Evolutionary conservation across 108 stramenopile species (phyloP).

Genomic region (Cyclostephanos tholiformis): DNA sequence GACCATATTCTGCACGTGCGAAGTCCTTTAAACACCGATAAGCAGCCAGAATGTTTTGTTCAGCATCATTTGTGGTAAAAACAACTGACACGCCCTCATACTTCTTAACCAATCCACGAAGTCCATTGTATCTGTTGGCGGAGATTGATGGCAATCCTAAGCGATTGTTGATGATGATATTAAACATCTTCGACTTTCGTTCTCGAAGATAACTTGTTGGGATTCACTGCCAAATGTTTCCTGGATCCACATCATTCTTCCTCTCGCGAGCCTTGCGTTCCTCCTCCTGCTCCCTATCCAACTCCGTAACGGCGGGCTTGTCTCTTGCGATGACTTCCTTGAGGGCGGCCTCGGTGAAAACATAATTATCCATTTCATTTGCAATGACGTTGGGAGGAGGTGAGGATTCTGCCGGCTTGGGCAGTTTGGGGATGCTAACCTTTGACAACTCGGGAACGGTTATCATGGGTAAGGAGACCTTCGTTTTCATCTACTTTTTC

Average conservation of each 20-base stretch:
- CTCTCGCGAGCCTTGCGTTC: slow-evolving; percentile 29
- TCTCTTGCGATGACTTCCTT: slow-evolving; percentile 47
- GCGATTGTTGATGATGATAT: too few species aligned
- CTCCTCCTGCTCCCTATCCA: slow-evolving; percentile 43
- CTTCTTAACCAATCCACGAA: too few species aligned
- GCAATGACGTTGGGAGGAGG: slow-evolving; percentile 13
- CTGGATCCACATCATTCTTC: slow-evolving; percentile 25
- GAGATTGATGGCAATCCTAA: too few species aligned
- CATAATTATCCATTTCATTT: slow-evolving; percentile 41
- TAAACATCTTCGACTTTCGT: too few species aligned
- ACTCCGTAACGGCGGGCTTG: slow-evolving; percentile 38
- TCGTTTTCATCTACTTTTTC: slow-evolving; percentile 60
- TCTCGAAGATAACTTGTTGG: too few species aligned
- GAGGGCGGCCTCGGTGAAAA: slow-evolving; percentile 49
- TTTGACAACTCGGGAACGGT: slow-evolving; percentile 17
- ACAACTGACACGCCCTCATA: too few species aligned
- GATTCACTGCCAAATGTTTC: too few species aligned
- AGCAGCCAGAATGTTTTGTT: too few species aligned
- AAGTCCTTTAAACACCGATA: too few species aligned
- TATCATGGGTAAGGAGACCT: slow-evolving; percentile 53
- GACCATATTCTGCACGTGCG: too few species aligned
- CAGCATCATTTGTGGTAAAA: too few species aligned
- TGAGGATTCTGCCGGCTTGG: slow-evolving; percentile 22
- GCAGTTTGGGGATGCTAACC: slow-evolving; percentile 12
- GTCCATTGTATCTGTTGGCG: too few species aligned